Evolutionary conservation across 495 filamentous ascomycete genomes (phyloP).

Genomic region (Lindgomyces ingoldianus): DNA sequence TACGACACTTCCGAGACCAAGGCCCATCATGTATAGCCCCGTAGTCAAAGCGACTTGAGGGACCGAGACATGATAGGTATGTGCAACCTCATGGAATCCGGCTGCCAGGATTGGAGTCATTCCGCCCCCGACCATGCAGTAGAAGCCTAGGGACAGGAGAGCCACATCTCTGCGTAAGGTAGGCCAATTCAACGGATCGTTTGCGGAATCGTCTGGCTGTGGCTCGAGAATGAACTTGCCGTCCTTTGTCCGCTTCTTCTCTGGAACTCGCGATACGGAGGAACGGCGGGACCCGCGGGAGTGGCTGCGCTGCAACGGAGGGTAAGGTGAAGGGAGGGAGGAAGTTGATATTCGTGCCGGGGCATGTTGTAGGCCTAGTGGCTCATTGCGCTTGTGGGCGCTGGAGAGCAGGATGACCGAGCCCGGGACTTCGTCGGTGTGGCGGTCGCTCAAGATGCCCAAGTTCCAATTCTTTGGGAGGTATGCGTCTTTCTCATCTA

Average conservation of each 20-base stretch:
- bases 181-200: constrained; percentile 95
- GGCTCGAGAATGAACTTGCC: constrained; percentile 87
- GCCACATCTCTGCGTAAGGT: constrained; percentile 79
- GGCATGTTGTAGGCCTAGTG: constrained; percentile 73
- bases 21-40: constrained; percentile 92
- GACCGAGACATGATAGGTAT: constrained; percentile 67
- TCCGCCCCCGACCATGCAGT: constrained; percentile 89
- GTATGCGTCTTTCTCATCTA: constrained; percentile 1
- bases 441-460: constrained; percentile 51
- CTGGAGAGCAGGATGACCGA: constrained; percentile 76
- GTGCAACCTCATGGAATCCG: constrained; percentile 80
- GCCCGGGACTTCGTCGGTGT: constrained; percentile 89
- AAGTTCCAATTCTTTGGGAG: neutral
- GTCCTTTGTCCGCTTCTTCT: constrained; percentile 75
- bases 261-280: constrained; percentile 39
- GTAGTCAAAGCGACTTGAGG: constrained; percentile 84
- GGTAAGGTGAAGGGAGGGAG: constrained; percentile 64
- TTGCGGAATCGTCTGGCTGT: constrained; percentile 85
- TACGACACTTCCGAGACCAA: constrained; percentile 81
- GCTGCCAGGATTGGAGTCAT: constrained; percentile 91
- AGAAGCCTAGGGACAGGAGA: constrained; percentile 81
- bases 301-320: constrained; percentile 43
- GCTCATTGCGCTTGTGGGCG: constrained; percentile 69
- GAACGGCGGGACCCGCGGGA: constrained; percentile 32
- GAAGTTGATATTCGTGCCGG: constrained; percentile 75